Evolutionary conservation across 1,284 basidiomycete genomes (phyloP), one percentile per base, ranked within the genome.

Genomic region (Malassezia slooffiae): DNA sequence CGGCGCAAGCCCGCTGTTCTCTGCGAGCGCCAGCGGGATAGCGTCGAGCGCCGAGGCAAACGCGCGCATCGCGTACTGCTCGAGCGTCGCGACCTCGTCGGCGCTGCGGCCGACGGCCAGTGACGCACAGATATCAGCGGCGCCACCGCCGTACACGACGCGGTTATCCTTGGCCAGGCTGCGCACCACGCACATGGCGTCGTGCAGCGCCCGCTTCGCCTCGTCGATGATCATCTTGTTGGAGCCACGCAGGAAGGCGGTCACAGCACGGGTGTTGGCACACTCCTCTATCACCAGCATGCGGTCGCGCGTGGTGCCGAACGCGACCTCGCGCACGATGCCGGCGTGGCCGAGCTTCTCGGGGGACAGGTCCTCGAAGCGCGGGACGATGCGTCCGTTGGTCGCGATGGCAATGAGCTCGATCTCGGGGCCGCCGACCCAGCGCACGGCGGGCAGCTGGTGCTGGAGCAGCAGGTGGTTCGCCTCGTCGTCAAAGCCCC

Each of bases 241-340:
- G 67, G 83, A 87, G 27, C 93, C 91, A 30, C 91, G 79, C 8
- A 97, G 88, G 66, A 97, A 97, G 59, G 97, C 82, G 7, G 91
- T 97, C 30, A 96, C 91, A 19, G 93, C 90, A 40, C 89, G 80
- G 11, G 85, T 80, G 73, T 97, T 97, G 40, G 91, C 91, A 64
- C 91, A 96, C 67, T 97, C 88, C 72, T 97, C 91, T 60, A 97
- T 91, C 54, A 97, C 84, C 47, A 97, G 78, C 93, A 97, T 97
- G 76, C 93, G 93, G 72, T 97, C 91, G 54, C 86, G 79, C 12
- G 91, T 97, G 7, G 91, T 97, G 40, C 93, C 93, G 70, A 97
- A 97, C 4, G 85, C 80, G 33, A 97, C 73, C 72, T 97, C 91
- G 31, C 88, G 80, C 3, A 97, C 91, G 42, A 93, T 72, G 16